phyloP scores from a whole-genome alignment of 495 filamentous ascomycete species.

The Xylaria telfairii region DNA sequence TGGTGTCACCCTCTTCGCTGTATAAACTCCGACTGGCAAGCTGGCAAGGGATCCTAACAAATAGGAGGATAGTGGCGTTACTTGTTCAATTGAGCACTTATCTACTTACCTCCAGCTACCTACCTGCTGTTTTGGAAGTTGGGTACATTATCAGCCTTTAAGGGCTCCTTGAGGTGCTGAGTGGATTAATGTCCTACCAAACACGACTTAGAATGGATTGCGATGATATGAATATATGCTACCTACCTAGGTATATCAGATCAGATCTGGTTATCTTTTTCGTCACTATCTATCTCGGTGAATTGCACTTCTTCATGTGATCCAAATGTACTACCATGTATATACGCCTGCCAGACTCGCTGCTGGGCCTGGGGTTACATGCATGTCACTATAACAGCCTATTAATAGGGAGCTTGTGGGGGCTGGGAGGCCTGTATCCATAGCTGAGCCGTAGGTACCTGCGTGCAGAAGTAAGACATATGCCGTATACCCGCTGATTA shows the following conservation, averaged over 20 bases:
- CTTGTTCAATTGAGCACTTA: too few relatives aligned
- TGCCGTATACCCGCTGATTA: neutral
- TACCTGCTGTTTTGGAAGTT: too few relatives aligned
- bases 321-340: neutral
- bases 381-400: neutral
- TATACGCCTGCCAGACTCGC: neutral
- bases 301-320: neutral
- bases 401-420: constrained; percentile 1
- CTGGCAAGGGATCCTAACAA: neutral
- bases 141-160: too few relatives aligned
- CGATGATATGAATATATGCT: too few relatives aligned
- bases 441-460: constrained; percentile 7
- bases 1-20: neutral
- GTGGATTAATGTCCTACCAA: too few relatives aligned
- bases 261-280: too few relatives aligned
- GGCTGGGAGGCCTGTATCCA: neutral
- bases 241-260: too few relatives aligned
- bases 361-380: neutral
- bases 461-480: constrained; percentile 1
- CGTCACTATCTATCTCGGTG: neutral
- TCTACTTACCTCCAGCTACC: too few relatives aligned
- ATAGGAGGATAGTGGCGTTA: neutral
- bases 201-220: too few relatives aligned
- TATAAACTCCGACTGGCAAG: neutral
- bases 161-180: too few relatives aligned